These are phyloP conservation scores for Petunia secreta DNA, from an alignment of 257 asterid genomes.

Conservation along the genomic window DNA sequence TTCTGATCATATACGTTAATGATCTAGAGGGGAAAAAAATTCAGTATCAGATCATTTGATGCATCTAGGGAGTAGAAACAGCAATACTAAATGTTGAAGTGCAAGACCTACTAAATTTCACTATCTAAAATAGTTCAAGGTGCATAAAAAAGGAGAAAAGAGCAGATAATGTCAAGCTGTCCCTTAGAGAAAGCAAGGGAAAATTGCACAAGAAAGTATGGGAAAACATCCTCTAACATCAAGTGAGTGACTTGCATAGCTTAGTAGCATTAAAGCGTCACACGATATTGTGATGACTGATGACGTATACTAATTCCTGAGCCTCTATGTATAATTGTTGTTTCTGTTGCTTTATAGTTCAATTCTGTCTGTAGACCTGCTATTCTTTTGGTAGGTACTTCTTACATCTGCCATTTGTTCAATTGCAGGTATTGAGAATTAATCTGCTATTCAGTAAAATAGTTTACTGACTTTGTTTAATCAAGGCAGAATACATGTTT, in stretches of 20 bases:
- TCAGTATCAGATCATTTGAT: constrained; percentile 18
- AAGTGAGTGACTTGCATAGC: neutral
- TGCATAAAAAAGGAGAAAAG: neutral
- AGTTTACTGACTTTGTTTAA: neutral
- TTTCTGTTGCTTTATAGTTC: neutral
- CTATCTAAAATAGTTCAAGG: neutral
- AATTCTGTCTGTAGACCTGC: neutral
- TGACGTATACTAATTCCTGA: neutral
- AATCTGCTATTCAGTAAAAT: constrained; percentile 6
- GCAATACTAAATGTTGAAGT: neutral
- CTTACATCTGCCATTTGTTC: neutral
- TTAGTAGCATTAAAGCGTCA: constrained; percentile 6
- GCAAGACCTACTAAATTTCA: constrained; percentile 12
- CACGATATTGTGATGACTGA: neutral
- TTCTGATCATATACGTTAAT: constrained; percentile 86
- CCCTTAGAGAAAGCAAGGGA: neutral
- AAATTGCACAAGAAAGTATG: neutral
- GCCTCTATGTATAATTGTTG: neutral
- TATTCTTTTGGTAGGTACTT: neutral
- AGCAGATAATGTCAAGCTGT: neutral
- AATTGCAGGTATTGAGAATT: neutral
- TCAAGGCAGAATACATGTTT: no score
- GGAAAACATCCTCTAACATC: neutral
- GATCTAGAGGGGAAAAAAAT: constrained; percentile 51
- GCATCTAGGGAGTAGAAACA: constrained; percentile 7